These are phyloP conservation scores for Alternaria sp. DNA, from an alignment of 2,329 filamentous ascomycete species.

Conservation along the genomic window DNA sequence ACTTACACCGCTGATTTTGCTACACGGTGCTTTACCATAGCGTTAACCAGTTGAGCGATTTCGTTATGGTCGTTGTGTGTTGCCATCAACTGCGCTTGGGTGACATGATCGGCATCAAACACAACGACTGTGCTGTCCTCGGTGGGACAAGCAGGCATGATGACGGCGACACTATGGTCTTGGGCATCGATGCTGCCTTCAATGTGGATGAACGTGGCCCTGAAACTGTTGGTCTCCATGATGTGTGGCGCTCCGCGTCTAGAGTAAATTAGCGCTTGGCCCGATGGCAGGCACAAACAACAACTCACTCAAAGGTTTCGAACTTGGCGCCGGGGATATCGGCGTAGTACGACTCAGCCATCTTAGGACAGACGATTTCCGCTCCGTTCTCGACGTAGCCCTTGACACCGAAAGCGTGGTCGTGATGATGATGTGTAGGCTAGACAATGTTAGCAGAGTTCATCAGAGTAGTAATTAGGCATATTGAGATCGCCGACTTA, in stretches of 20 bases:
- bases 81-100: background rate
- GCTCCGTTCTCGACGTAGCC: background rate
- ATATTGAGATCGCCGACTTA: background rate
- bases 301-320: background rate
- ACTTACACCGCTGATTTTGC: background rate
- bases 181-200: background rate
- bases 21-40: background rate
- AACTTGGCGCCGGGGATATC: background rate
- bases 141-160: background rate
- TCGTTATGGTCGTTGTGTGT: background rate
- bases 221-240: background rate
- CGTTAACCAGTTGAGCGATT: background rate
- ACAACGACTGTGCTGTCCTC: background rate
- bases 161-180: background rate
- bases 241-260: background rate
- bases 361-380: background rate
- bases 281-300: rapidly evolving
- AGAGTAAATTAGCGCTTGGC: background rate
- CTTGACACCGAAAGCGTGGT: background rate
- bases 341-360: background rate
- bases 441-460: background rate
- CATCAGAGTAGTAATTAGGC: background rate
- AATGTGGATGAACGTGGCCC: background rate
- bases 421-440: constrained; percentile 2
- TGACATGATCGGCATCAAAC: background rate